Conservation (phyloP, 2,329 filamentous ascomycete species). For the Fusarium piperis region DNA sequence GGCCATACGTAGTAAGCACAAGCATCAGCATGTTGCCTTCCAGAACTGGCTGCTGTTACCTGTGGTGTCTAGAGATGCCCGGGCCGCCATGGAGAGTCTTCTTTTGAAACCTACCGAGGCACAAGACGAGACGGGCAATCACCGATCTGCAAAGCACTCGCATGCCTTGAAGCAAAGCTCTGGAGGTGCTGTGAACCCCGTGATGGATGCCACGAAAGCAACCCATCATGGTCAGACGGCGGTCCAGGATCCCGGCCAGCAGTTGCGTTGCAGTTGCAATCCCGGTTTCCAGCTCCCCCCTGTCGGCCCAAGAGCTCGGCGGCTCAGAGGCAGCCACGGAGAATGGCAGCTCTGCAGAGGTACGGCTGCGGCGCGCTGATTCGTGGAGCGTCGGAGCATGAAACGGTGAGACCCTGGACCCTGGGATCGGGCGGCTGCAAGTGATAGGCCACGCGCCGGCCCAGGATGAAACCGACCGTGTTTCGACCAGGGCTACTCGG, state of each 20-base stretch:
- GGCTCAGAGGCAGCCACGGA: constrained; percentile 2
- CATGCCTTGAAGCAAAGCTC: constrained; percentile 14
- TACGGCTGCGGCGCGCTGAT: constrained; percentile 26
- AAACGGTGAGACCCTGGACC: constrained; percentile 41
- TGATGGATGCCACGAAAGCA: constrained; percentile 12
- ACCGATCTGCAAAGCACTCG: constrained; percentile 13
- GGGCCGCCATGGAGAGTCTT: background rate
- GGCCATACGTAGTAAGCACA: background rate
- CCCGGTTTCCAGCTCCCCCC: background rate
- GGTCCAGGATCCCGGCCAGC: background rate
- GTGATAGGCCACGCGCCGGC: constrained; percentile 40
- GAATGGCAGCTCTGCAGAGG: background rate
- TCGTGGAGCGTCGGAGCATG: constrained; percentile 36
- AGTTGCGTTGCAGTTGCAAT: background rate
- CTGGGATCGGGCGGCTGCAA: constrained; percentile 37
- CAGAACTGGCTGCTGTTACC: background rate
- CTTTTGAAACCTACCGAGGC: constrained; percentile 16
- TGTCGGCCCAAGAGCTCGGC: background rate
- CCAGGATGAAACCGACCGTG: constrained; percentile 42
- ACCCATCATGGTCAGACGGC: constrained; percentile 5
- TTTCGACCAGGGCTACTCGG: constrained; percentile 41
- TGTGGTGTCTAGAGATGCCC: background rate
- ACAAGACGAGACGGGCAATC: constrained; percentile 11
- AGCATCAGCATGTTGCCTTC: background rate
- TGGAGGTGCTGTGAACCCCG: background rate